These are phyloP conservation scores for Primulina huaijiensis DNA, from an alignment of 257 asterid genomes.

Conservation along the genomic window DNA sequence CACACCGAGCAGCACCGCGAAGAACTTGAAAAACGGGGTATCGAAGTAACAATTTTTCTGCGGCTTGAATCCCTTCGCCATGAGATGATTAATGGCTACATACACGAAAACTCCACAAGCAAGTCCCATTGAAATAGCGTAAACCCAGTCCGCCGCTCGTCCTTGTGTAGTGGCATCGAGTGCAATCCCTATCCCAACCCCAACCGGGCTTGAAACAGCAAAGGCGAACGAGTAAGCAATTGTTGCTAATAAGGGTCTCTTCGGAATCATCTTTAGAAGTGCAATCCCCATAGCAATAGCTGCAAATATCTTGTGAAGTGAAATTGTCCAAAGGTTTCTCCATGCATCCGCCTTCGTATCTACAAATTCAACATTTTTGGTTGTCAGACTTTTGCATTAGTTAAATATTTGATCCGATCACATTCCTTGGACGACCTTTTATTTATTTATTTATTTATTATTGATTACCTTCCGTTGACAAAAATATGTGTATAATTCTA, in stretches of 20 bases:
- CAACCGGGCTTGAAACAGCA: conserved; percentile 78
- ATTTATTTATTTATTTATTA: no score
- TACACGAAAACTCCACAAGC: conserved; percentile 80
- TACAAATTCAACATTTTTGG: conserved; percentile 20
- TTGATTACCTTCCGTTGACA: no score
- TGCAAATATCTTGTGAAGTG: conserved; percentile 84
- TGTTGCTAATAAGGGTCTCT: conserved; percentile 67
- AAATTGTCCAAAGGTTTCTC: conserved; percentile 82
- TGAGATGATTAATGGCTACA: conserved; percentile 78
- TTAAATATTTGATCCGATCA: no score
- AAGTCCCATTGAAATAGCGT: conserved; percentile 76
- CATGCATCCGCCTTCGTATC: conserved; percentile 72
- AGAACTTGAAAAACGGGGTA: conserved; percentile 62
- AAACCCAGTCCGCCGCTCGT: conserved; percentile 62
- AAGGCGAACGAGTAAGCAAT: conserved; percentile 71
- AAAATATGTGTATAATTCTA: no score
- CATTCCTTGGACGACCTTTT: no score
- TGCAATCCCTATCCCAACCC: conserved; percentile 87
- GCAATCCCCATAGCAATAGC: conserved; percentile 94
- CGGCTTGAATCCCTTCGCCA: conserved; percentile 70
- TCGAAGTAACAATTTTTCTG: conserved; percentile 39
- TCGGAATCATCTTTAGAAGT: conserved; percentile 76
- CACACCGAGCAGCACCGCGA: conserved; percentile 72
- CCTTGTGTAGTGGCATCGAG: conserved; percentile 79
- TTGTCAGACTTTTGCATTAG: no score